Base-by-base conservation (phyloP, 2,329 filamentous ascomycete genomes). In the Corynespora cassiicola region DNA sequence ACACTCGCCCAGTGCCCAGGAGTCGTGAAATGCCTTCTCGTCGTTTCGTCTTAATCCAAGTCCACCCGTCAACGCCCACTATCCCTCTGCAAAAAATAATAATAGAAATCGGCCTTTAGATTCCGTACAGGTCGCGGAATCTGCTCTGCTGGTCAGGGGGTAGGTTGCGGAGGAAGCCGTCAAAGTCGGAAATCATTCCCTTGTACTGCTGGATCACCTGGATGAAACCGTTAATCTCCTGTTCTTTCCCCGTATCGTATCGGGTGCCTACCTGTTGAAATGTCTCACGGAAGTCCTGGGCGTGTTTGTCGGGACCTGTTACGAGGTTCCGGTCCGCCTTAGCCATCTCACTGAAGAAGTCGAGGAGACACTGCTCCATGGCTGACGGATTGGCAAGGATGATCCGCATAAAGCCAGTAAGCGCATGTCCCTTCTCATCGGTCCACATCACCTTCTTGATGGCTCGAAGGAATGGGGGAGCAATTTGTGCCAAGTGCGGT, bases 341-440 rank as follows among this genome's bases (percentile, higher is more conserved):
- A 11, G 92, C 88, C 72, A 97, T 95, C 40, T 88, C 80, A 34
- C 77, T 80, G 66, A 99, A 95, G 71, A 94, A 95, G 39, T 87
- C 81, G 22, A 86, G 76, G 25, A 99, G 76, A 41, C 85, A 87
- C 53, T 86, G 86, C 71, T 97, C 94, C 82, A 99, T 92, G 2
- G 90, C 90, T 62, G 90, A 82, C 1, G 94, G 94, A 59, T 97
- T 97, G 61, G 84, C 82, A 46, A 87, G 80, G 3, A 97, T 87
- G 31, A 95, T 80, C 53, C 87, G 79, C 37, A 88, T 88, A 71
- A 99, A 96, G 0, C 94, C 94, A 58, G 89, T 84, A 66, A 97
- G 89, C 0, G 94, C 92, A 17, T 91, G 91, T 1, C 88, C 90
- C 73, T 99, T 99, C 71, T 99, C 94, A 45, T 95, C 88, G 2